These are phyloP conservation scores for Selenicereus undatus DNA, from an alignment of 148 eudicot genomes.

Conservation along the genomic window DNA sequence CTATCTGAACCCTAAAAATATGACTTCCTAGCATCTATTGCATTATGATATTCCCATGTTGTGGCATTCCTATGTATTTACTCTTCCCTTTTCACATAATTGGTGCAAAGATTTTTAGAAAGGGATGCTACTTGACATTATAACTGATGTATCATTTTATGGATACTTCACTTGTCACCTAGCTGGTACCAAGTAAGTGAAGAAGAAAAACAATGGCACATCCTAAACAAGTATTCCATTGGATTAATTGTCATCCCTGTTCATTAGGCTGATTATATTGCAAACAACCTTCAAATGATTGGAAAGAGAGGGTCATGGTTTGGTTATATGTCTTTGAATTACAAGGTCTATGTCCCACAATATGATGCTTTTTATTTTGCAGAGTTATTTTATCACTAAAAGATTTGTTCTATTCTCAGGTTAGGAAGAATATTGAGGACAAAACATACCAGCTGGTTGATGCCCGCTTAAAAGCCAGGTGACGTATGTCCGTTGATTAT, in stretches of 20 bases:
- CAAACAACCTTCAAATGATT: neutral
- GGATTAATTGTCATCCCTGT: neutral
- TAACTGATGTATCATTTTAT: neutral
- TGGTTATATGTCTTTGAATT: neutral
- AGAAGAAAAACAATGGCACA: neutral
- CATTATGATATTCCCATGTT: neutral
- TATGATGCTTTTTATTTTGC: neutral
- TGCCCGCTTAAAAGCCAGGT: slow-evolving; percentile 95
- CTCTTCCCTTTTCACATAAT: neutral
- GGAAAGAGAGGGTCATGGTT: neutral
- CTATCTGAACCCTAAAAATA: too few relatives aligned
- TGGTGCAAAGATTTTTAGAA: neutral
- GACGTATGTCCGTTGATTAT: neutral
- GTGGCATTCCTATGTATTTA: too few relatives aligned
- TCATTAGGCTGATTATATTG: neutral
- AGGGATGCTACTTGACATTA: too few relatives aligned
- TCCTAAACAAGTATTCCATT: neutral
- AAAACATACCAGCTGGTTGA: slow-evolving; percentile 67
- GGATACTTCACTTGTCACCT: neutral
- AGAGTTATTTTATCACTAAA: neutral
- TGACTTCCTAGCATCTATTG: neutral
- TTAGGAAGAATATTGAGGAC: slow-evolving; percentile 64
- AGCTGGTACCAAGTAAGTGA: neutral
- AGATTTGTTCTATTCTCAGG: slow-evolving; percentile 37
- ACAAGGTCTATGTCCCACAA: neutral